Percentiles rank a stretch among this genome's conserved stretches.
Conservation (phyloP, 768 basidiomycete genomes). For the Leccinum barrowsii region DNA sequence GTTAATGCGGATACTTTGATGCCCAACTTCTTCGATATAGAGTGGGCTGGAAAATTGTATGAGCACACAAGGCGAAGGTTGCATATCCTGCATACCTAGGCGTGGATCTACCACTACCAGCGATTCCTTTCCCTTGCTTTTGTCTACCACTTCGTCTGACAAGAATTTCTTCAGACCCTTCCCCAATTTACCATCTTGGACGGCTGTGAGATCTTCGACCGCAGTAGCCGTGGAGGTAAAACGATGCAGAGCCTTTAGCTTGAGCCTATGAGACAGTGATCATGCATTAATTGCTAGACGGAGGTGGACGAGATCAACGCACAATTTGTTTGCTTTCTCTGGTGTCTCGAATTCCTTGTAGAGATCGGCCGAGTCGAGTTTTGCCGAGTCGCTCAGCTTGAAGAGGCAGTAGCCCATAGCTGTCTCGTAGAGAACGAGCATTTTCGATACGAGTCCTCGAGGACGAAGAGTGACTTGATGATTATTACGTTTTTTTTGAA, state of each 20-base stretch:
- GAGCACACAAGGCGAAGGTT: slow-evolving; percentile 2
- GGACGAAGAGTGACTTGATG: background rate
- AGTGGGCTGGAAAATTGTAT: slow-evolving; percentile 48
- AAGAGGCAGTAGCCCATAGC: slow-evolving; percentile 97
- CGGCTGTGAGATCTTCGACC: slow-evolving; percentile 92
- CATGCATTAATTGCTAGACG: slow-evolving; percentile 8
- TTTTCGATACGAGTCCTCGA: slow-evolving; percentile 31
- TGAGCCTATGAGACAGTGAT: slow-evolving; percentile 55
- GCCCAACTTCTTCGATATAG: slow-evolving; percentile 91
- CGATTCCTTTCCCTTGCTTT: slow-evolving; percentile 85
- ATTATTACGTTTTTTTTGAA: slow-evolving; percentile 25
- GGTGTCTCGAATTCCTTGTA: slow-evolving; percentile 93
- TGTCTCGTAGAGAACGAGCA: slow-evolving; percentile 97
- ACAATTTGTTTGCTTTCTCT: slow-evolving; percentile 91
- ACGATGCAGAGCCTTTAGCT: slow-evolving; percentile 91
- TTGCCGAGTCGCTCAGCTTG: slow-evolving; percentile 88
- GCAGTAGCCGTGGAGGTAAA: slow-evolving; percentile 96
- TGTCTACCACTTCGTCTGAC: slow-evolving; percentile 78
- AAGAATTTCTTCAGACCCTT: slow-evolving; percentile 94
- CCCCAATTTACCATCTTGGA: slow-evolving; percentile 90
- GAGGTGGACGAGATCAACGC: slow-evolving; percentile 33
- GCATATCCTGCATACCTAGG: slow-evolving; percentile 61
- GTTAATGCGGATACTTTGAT: slow-evolving; percentile 75
- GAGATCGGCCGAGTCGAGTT: slow-evolving; percentile 80
- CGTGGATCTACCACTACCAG: slow-evolving; percentile 86